A percentile compares a stretch with the other conserved stretches of the same genome.
Evolutionary conservation across 768 basidiomycete genomes (phyloP).

Genomic region (Nidularia pulvinata): DNA sequence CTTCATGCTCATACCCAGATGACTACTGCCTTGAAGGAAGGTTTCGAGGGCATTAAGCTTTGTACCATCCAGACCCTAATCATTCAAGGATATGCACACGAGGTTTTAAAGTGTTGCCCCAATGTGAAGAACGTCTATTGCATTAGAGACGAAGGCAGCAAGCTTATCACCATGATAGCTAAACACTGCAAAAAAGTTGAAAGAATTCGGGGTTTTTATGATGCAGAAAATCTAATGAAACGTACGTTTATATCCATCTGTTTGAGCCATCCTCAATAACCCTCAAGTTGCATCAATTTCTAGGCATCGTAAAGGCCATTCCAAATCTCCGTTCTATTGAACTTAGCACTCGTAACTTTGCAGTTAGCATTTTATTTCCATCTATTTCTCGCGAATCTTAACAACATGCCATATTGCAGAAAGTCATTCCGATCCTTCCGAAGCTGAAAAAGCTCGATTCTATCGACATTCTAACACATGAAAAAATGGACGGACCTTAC

Average conservation of each 20-base stretch:
- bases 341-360: background rate
- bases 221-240: background rate
- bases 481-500: no score
- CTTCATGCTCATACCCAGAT: constrained; percentile 1
- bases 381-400: no score
- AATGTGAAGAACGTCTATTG: constrained; percentile 1
- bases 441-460: no score
- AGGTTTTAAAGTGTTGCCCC: background rate
- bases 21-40: background rate
- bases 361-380: background rate
- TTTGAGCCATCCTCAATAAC: background rate
- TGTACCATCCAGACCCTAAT: background rate
- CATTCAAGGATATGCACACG: background rate
- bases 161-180: background rate
- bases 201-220: background rate
- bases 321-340: background rate
- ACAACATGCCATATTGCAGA: no score
- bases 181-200: constrained; percentile 1
- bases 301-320: constrained; percentile 4
- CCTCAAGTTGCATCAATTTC: background rate
- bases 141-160: background rate
- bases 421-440: no score
- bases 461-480: no score
- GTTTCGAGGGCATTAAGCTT: background rate
- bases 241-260: background rate